Evolutionary conservation across 768 basidiomycete species (phyloP).

Genomic region (Hortiboletus flavorubellus): DNA sequence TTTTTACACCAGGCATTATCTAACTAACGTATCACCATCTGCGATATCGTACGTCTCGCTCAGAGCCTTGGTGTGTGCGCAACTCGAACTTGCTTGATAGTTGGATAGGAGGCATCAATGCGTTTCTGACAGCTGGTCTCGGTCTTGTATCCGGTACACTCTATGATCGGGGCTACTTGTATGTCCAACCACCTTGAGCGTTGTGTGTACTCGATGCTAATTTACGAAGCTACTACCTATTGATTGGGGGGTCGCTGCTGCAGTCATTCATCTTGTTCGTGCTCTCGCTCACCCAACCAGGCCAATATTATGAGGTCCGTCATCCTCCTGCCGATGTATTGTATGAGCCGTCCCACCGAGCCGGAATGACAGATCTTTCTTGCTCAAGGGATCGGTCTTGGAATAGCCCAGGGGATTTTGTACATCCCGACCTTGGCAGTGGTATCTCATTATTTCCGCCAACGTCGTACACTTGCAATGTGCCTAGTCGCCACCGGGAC

Average conservation of each 20-base stretch:
- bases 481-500: constrained; percentile 41
- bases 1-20: constrained; percentile 37
- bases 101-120: constrained; percentile 48
- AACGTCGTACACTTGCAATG: constrained; percentile 41
- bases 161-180: constrained; percentile 54
- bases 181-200: neutral
- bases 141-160: constrained; percentile 43
- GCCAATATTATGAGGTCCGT: constrained; percentile 42
- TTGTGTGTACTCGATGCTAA: neutral
- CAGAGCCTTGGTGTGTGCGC: neutral
- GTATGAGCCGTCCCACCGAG: neutral
- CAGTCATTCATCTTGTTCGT: constrained; percentile 41
- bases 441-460: constrained; percentile 44
- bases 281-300: constrained; percentile 42
- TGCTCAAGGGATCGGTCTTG: constrained; percentile 45
- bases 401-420: constrained; percentile 44
- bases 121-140: constrained; percentile 36
- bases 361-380: constrained; percentile 41
- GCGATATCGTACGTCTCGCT: constrained; percentile 33
- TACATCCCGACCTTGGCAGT: constrained; percentile 45
- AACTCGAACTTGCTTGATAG: constrained; percentile 14
- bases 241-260: constrained; percentile 44
- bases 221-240: constrained; percentile 38
- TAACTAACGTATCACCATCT: constrained; percentile 34
- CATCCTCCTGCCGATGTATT: neutral